Conservation (phyloP, 1,284 basidiomycete genomes). For the Volvariella surrecta region DNA sequence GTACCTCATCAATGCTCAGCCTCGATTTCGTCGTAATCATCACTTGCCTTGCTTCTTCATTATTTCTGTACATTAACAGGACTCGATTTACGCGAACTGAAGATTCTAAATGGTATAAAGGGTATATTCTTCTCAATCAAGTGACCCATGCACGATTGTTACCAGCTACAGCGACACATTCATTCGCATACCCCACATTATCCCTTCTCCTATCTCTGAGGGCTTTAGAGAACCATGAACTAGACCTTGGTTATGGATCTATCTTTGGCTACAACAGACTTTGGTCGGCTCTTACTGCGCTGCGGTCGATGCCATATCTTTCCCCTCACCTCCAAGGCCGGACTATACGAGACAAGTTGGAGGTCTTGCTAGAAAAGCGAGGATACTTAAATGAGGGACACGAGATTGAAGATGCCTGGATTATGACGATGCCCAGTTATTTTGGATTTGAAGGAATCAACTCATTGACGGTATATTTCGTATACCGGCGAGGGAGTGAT, state of each 20-base stretch:
- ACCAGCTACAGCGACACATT: slow-evolving; percentile 41
- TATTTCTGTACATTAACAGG: not conserved
- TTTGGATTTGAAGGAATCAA: slow-evolving; percentile 69
- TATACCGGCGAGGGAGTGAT: slow-evolving; percentile 32
- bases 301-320: slow-evolving; percentile 43
- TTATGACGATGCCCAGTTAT: slow-evolving; percentile 70
- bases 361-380: slow-evolving; percentile 23
- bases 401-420: slow-evolving; percentile 46
- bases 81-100: too few species aligned
- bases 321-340: slow-evolving; percentile 13
- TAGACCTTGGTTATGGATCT: slow-evolving; percentile 44
- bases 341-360: slow-evolving; percentile 33
- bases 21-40: not conserved
- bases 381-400: slow-evolving; percentile 16
- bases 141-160: slow-evolving; percentile 53
- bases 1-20: not conserved
- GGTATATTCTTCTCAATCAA: slow-evolving; percentile 43
- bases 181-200: slow-evolving; percentile 60
- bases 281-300: slow-evolving; percentile 35
- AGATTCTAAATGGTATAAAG: slow-evolving; percentile 13
- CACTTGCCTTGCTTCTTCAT: slow-evolving; percentile 6
- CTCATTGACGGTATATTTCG: slow-evolving; percentile 68
- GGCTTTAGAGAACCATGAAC: slow-evolving; percentile 38
- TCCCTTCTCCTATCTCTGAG: slow-evolving; percentile 53
- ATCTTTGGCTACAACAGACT: slow-evolving; percentile 43